Evolutionary conservation across 768 basidiomycete genomes (phyloP), one percentile per base, ranked within the genome.

Genomic region (Hericium erinaceus): DNA sequence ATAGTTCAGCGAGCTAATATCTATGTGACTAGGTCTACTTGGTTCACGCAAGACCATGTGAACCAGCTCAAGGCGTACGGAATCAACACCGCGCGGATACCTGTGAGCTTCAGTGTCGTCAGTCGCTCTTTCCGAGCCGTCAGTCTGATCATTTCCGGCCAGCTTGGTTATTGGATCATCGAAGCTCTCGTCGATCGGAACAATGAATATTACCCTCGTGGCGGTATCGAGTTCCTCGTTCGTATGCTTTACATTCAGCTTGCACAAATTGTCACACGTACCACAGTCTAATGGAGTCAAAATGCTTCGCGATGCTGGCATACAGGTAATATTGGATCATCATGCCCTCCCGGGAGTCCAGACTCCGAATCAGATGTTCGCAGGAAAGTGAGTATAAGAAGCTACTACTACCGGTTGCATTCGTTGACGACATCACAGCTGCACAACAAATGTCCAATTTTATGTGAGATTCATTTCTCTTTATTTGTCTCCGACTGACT

Each of bases 111-210:
- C 26, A 26, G 3, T 26, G 26, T 26, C 26, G 26, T 26, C 26
- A 26, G 26, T 5, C 26, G 3, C 26, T 26, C 26, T 26, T 26
- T 26, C 26, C 26, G 26, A 26, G 26, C 26, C 26, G 26, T 26
- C 26, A 26, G 2, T 4, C 26, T 26, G 26, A 26, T 26, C 26
- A 26, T 26, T 26, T 26, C 26, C 26, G 26, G 26, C 24, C 41
- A 89, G 87, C 79, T 91, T 41, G 89, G 89, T 0, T 92, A 85
- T 66, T 92, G 89, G 89, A 83, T 91, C 50, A 72, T 92, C 8
- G 89, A 92, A 65, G 75, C 74, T 3, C 72, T 92, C 8, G 89
- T 91, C 0, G 66, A 90, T 65, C 76, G 83, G 4, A 62, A 64
- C 1, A 73, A 70, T 2, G 89, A 91, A 65, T 78, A 74, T 49